Evolutionary conservation across 2,329 filamentous ascomycete species (phyloP).

Genomic region (Aureobasidium sp.): DNA sequence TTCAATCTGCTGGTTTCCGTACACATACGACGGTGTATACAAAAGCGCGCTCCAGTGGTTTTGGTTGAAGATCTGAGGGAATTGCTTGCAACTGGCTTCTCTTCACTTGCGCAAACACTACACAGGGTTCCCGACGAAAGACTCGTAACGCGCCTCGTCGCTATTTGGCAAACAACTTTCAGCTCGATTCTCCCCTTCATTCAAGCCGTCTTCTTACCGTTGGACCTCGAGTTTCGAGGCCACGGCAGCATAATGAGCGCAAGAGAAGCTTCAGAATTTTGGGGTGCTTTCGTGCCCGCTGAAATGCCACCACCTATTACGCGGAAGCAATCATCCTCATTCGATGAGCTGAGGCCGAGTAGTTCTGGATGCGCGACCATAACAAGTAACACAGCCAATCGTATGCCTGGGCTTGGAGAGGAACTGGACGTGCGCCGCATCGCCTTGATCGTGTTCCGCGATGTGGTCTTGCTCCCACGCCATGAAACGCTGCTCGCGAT

Average conservation of each 20-base stretch:
- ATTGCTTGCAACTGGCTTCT: constrained; percentile 72
- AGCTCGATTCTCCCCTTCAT: constrained; percentile 86
- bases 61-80: constrained; percentile 73
- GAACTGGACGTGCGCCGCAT: constrained; percentile 82
- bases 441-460: constrained; percentile 80
- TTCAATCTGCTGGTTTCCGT: constrained; percentile 74
- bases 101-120: constrained; percentile 76
- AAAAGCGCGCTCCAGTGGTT: constrained; percentile 61
- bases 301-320: constrained; percentile 19
- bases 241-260: constrained; percentile 69
- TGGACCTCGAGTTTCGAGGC: constrained; percentile 90
- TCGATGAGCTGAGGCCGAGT: constrained; percentile 37
- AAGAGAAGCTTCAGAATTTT: constrained; percentile 81
- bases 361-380: constrained; percentile 32
- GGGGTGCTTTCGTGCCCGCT: constrained; percentile 59
- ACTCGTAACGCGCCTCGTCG: constrained; percentile 82
- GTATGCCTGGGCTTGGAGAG: constrained; percentile 43
- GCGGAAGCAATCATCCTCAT: constrained; percentile 19
- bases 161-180: constrained; percentile 91
- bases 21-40: constrained; percentile 71
- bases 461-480: constrained; percentile 78
- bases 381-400: constrained; percentile 13
- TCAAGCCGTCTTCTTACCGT: constrained; percentile 86
- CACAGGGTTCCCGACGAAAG: constrained; percentile 73
- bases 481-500: constrained; percentile 84